Conservation (phyloP, 495 filamentous ascomycete genomes). For the Tuber calosporum region DNA sequence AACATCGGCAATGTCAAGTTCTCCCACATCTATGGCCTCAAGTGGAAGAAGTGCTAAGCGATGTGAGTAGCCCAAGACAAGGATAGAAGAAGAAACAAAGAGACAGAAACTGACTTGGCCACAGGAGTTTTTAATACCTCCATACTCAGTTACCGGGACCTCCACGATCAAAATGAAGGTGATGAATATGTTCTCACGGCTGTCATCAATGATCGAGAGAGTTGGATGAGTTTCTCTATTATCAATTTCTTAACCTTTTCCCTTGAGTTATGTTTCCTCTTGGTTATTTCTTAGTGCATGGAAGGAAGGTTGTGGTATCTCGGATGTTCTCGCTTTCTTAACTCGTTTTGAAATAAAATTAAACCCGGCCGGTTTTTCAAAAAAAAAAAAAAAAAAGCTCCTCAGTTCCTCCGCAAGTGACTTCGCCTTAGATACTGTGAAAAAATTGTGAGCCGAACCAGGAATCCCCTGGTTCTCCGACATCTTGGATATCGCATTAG, state of each 20-base stretch:
- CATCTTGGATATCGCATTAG: not conserved
- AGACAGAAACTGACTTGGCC: not conserved
- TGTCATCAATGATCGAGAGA: not conserved
- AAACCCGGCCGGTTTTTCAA: not conserved
- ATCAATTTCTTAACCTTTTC: not conserved
- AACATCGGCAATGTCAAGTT: too few relatives aligned
- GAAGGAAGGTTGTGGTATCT: not conserved
- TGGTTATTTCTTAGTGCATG: not conserved
- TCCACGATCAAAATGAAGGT: conserved; percentile 5
- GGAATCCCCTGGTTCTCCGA: not conserved
- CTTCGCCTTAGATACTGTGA: not conserved
- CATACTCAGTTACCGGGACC: not conserved
- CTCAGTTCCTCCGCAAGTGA: not conserved
- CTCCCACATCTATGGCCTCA: not conserved
- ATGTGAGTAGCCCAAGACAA: not conserved
- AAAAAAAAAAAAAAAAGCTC: not conserved
- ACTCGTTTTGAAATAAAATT: not conserved
- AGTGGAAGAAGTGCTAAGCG: not conserved
- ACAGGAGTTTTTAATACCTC: not conserved
- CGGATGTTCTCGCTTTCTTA: not conserved
- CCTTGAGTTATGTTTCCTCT: conserved; percentile 5
- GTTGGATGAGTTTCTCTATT: conserved; percentile 3
- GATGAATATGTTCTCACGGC: conserved; percentile 4
- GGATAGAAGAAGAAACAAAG: not conserved
- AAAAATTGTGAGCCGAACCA: too few relatives aligned